Evolutionary conservation across 371 early-diverging fungal species (phyloP), one percentile per base, ranked within the genome.

Genomic region (Apophysomyces ossiformis): DNA sequence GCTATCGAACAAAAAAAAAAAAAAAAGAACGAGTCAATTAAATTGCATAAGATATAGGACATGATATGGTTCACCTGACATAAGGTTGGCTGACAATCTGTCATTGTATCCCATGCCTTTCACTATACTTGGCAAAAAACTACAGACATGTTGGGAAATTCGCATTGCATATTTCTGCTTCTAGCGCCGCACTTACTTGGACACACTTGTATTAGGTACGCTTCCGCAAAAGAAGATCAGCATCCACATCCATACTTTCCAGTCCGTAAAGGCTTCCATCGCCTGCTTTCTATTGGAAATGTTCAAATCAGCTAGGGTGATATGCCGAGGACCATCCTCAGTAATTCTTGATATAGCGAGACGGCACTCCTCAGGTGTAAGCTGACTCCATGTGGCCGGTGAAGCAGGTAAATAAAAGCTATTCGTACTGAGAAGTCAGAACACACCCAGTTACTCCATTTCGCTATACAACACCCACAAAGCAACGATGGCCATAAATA

Each of bases 181-280:
- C 16, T 15, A 26, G 43, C 3, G 3, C 32, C 1, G 3, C 26
- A 9, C 67, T 73, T 74, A 75, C 82, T 82, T 82, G 56, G 82
- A 82, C 39, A 82, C 68, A 32, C 79, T 79, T 1, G 82, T 82
- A 26, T 82, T 82, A 12, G 82, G 79, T 7, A 82, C 82, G 59
- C 79, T 79, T 18, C 82, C 82, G 63, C 79, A 75, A 44, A 82
- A 82, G 57, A 82, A 82, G 77, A 82, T 82, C 58, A 79, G 11
- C 82, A 82, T 82, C 69, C 79, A 82, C 26, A 79, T 56, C 82
- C 82, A 82, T 5, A 82, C 77, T 63, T 82, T 82, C 77, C 79
- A 77, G 26, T 82, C 82, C 0, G 72, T 71, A 1, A 82, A 37
- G 7, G 82, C 82, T 36, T 73, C 68, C 36, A 71, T 11, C 0